Percentiles rank a stretch among this genome's conserved stretches.
Conservation (phyloP, 2,329 filamentous ascomycete genomes). For the Neoascochyta sp. region DNA sequence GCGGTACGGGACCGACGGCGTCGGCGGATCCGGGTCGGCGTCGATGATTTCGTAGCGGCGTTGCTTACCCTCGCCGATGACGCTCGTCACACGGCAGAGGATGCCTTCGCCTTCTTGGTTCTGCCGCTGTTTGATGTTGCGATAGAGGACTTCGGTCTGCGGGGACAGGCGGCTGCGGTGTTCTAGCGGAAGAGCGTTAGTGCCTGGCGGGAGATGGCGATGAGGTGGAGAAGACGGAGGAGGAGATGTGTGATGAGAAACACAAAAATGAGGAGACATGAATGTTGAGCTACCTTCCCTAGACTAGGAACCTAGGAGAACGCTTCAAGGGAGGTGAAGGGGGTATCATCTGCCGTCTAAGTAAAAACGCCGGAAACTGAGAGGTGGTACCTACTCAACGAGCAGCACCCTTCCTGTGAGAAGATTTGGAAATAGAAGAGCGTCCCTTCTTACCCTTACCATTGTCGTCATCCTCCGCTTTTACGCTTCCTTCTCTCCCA, state of each 20-base stretch:
- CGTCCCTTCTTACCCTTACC: constrained; percentile 44
- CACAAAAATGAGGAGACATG: constrained; percentile 3
- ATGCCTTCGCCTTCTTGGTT: constrained; percentile 50
- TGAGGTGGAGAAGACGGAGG: constrained; percentile 1
- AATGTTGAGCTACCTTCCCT: constrained; percentile 16
- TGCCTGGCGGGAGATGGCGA: constrained; percentile 1
- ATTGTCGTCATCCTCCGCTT: constrained; percentile 47
- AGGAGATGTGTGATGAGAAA: neutral
- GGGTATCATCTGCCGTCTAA: constrained; percentile 20
- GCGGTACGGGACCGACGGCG: constrained; percentile 40
- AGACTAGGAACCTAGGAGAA: constrained; percentile 19
- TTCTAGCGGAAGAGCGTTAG: too few relatives aligned
- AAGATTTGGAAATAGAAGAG: constrained; percentile 22
- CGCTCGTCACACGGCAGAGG: constrained; percentile 48
- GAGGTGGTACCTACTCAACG: constrained; percentile 10
- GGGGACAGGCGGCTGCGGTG: constrained; percentile 28
- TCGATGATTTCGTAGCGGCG: constrained; percentile 53
- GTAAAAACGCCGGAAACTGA: constrained; percentile 6
- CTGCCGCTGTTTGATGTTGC: constrained; percentile 42
- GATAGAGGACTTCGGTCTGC: constrained; percentile 51
- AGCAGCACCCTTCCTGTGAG: constrained; percentile 12
- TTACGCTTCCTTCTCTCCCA: constrained; percentile 49
- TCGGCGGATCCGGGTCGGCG: constrained; percentile 43
- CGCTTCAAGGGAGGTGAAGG: constrained; percentile 10
- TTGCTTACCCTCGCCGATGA: constrained; percentile 54